phyloP scores from a whole-genome alignment of 2,329 filamentous ascomycete genomes.

The Cytospora paraplurivora region DNA sequence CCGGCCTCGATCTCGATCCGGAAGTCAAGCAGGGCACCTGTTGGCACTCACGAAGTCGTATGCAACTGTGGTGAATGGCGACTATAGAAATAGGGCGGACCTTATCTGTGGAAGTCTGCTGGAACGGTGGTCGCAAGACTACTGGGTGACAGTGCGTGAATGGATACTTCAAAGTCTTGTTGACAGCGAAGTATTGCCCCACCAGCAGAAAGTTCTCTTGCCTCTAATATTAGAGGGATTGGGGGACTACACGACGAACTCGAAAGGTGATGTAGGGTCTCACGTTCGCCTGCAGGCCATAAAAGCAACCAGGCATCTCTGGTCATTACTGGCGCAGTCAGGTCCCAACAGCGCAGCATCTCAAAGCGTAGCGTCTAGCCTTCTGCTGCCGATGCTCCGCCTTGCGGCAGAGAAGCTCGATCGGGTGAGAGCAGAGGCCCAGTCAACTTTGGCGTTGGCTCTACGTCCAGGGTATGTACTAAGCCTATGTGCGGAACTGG shows the following conservation, averaged over 20 bases:
- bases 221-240: constrained; percentile 59
- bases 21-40: constrained; percentile 54
- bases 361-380: constrained; percentile 37
- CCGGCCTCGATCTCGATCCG: constrained; percentile 37
- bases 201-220: constrained; percentile 46
- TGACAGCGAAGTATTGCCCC: constrained; percentile 47
- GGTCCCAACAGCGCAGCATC: not conserved
- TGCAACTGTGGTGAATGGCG: constrained; percentile 39
- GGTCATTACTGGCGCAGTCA: constrained; percentile 40
- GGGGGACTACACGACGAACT: constrained; percentile 88
- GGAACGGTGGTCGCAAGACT: constrained; percentile 55
- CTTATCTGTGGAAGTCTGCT: constrained; percentile 49
- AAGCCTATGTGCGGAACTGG: no score
- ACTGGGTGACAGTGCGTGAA: constrained; percentile 54
- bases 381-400: constrained; percentile 60
- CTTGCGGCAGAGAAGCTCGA: constrained; percentile 89
- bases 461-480: constrained; percentile 49
- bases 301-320: constrained; percentile 70
- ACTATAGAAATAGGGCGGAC: constrained; percentile 23
- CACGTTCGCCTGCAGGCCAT: constrained; percentile 81
- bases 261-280: constrained; percentile 87
- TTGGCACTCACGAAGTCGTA: constrained; percentile 55
- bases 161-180: constrained; percentile 59
- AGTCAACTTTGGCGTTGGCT: constrained; percentile 52
- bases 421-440: constrained; percentile 72